Conservation (phyloP, 257 asterid species). For the Hygrophila difformis region DNA sequence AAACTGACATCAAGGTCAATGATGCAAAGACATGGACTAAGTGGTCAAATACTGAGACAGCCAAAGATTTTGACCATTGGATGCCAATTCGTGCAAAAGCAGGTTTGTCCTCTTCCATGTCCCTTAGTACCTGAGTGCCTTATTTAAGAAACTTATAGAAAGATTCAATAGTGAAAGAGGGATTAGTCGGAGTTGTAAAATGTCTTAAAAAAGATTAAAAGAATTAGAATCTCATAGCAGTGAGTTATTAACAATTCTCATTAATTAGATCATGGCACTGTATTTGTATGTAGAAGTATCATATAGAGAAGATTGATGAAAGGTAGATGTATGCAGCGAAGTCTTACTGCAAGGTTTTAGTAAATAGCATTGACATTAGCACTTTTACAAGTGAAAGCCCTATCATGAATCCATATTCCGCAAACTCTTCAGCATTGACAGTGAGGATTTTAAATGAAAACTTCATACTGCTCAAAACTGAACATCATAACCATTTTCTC, state of each 20-base stretch:
- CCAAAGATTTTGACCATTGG: constrained; percentile 65
- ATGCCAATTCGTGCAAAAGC: constrained; percentile 66
- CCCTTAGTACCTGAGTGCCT: constrained; percentile 1
- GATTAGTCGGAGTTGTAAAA: constrained; percentile 7
- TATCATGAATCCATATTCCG: too few species aligned
- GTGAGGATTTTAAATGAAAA: too few species aligned
- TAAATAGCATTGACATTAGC: background rate
- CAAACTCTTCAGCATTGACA: too few species aligned
- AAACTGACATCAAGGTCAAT: constrained; percentile 56
- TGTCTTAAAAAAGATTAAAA: background rate
- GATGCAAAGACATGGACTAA: constrained; percentile 73
- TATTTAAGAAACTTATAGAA: background rate
- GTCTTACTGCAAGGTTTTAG: background rate
- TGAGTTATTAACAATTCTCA: background rate
- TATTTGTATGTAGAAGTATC: background rate
- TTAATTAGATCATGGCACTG: background rate
- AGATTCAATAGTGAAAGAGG: background rate
- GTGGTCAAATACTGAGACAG: constrained; percentile 82
- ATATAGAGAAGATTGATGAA: background rate
- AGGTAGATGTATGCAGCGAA: background rate
- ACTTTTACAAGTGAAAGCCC: too few species aligned
- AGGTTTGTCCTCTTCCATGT: constrained; percentile 33
- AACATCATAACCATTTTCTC: background rate
- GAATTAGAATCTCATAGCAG: background rate
- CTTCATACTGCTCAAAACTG: background rate